Evolutionary conservation across 2,329 filamentous ascomycete genomes (phyloP).

Genomic region (Myriosclerotinia duriaeana): DNA sequence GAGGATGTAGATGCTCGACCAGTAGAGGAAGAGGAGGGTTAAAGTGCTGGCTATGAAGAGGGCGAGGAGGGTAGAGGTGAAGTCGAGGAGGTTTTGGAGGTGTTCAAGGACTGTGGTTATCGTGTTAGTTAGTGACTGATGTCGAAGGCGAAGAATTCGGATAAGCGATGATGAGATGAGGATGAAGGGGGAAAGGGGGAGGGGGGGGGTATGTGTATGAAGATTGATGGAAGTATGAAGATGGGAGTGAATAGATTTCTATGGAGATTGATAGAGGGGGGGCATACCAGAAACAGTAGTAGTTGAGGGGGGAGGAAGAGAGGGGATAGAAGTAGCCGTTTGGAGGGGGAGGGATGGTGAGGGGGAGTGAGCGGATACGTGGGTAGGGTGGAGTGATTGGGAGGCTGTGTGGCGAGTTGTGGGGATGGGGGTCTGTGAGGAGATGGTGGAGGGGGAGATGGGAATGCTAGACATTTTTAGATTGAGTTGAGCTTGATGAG

Average conservation of each 20-base stretch:
- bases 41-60: not conserved
- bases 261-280: too few species aligned
- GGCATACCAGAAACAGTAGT: not conserved
- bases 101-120: not conserved
- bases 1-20: not conserved
- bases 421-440: not conserved
- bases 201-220: too few species aligned
- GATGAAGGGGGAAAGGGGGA: not conserved
- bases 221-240: too few species aligned
- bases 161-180: not conserved
- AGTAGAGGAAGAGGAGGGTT: constrained; percentile 16
- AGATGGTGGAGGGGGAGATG: too few species aligned
- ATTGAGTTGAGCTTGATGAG: not conserved
- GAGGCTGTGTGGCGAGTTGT: not conserved
- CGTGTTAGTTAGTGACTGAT: not conserved
- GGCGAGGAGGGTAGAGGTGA: constrained; percentile 17
- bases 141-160: not conserved
- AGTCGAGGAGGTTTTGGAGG: constrained; percentile 19
- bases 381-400: not conserved
- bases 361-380: not conserved
- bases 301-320: not conserved
- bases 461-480: not conserved
- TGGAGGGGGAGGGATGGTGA: not conserved
- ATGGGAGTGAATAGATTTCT: not conserved
- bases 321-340: not conserved